Evolutionary conservation across 768 basidiomycete species (phyloP).

Genomic region (Lactarius psammicola): DNA sequence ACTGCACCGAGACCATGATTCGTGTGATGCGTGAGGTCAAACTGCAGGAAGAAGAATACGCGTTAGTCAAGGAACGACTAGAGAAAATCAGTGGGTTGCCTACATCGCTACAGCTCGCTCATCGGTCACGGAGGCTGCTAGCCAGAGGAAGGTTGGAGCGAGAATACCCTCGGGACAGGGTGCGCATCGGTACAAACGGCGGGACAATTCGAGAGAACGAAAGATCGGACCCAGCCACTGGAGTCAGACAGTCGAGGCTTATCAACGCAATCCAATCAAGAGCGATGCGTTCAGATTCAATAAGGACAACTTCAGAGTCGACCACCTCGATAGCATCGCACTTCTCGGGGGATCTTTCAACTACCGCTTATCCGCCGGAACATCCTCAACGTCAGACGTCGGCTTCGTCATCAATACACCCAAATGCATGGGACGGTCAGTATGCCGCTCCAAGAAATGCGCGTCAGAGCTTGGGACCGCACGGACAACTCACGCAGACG

Average conservation of each 20-base stretch:
- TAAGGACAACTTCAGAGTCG: constrained; percentile 26
- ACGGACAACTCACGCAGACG: constrained; percentile 15
- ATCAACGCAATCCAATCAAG: constrained; percentile 19
- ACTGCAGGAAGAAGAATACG: constrained; percentile 81
- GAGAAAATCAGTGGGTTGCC: constrained; percentile 60
- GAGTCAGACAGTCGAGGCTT: constrained; percentile 26
- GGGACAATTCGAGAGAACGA: background rate
- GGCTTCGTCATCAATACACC: constrained; percentile 12
- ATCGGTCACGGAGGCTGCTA: constrained; percentile 71
- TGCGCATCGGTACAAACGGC: background rate
- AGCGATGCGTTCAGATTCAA: constrained; percentile 26
- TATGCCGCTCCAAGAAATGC: background rate
- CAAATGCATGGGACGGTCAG: constrained; percentile 17
- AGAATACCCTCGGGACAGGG: constrained; percentile 38
- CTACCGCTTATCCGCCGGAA: constrained; percentile 4
- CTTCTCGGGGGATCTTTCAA: constrained; percentile 10
- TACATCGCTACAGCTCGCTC: constrained; percentile 52
- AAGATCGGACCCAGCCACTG: constrained; percentile 5
- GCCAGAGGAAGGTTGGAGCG: constrained; percentile 60
- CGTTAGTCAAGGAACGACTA: constrained; percentile 61
- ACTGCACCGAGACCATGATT: constrained; percentile 68
- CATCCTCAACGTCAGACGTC: constrained; percentile 4
- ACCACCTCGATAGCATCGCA: constrained; percentile 21
- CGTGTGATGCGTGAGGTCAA: constrained; percentile 84
- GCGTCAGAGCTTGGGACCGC: background rate